A percentile compares a stretch with the other conserved stretches of the same genome.
phyloP scores from a whole-genome alignment of 345 rosid genomes.

The Microthlaspi erraticum region DNA sequence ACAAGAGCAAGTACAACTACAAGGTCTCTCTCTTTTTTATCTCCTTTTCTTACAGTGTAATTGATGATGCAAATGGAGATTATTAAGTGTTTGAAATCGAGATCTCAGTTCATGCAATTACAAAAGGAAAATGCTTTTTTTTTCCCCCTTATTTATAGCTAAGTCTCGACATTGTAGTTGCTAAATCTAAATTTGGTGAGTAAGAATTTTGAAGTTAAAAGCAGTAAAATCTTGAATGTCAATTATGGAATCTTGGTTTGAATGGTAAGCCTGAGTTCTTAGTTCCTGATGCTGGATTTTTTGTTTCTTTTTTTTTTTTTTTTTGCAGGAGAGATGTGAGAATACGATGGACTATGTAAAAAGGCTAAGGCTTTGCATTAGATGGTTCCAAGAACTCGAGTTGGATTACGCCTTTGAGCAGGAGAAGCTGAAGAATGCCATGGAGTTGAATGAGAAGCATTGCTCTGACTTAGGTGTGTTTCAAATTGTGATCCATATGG shows the following conservation, averaged over 20 bases:
- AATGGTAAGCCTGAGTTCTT: not conserved
- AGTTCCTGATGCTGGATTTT: not conserved
- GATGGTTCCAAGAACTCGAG: constrained; percentile 98
- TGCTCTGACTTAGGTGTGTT: constrained; percentile 76
- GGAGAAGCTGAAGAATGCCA: constrained; percentile 69
- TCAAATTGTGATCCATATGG: not conserved
- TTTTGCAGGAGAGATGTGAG: constrained; percentile 86
- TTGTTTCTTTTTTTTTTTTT: not conserved
- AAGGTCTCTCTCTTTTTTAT: constrained; percentile 53
- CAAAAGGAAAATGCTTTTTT: not conserved
- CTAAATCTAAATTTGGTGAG: constrained; percentile 13
- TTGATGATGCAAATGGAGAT: not conserved
- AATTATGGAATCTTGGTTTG: constrained; percentile 4
- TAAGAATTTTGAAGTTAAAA: not conserved
- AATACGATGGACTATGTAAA: constrained; percentile 85
- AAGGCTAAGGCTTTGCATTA: constrained; percentile 88
- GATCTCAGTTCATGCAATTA: constrained; percentile 33
- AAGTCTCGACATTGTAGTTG: not conserved
- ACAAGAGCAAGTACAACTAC: constrained; percentile 77
- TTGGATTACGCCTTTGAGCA: constrained; percentile 80
- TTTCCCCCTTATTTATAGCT: not conserved
- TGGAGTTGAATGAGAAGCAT: constrained; percentile 70
- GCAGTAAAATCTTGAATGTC: not conserved
- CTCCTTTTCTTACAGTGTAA: not conserved
- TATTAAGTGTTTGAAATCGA: constrained; percentile 1